These are phyloP conservation scores for Penicillium argentinense DNA, from an alignment of 495 filamentous ascomycete species.

Conservation along the genomic window DNA sequence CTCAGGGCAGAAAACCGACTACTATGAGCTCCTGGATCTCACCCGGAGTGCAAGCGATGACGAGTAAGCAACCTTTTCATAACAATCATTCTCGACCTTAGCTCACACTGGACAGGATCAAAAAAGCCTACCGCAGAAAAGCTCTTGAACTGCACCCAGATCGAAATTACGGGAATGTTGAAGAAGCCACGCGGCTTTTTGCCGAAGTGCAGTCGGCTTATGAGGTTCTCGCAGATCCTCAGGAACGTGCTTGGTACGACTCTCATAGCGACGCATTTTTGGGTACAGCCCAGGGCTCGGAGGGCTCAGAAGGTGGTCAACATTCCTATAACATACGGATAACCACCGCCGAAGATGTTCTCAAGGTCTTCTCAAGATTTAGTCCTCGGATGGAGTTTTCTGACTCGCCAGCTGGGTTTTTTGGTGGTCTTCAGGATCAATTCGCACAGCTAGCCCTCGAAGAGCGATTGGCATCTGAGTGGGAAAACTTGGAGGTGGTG, in stretches of 20 bases:
- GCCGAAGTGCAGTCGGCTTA: conserved; percentile 91
- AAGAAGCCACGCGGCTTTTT: conserved; percentile 79
- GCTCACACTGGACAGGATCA: conserved; percentile 59
- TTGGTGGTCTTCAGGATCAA: conserved; percentile 65
- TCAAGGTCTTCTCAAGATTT: conserved; percentile 71
- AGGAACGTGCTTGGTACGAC: conserved; percentile 98
- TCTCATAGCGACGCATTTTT: conserved; percentile 86
- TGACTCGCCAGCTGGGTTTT: conserved; percentile 79
- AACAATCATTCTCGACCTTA: no score
- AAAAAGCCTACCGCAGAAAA: conserved; percentile 87
- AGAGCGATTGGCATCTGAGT: conserved; percentile 70
- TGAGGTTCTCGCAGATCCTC: conserved; percentile 90
- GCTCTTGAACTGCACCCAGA: conserved; percentile 94
- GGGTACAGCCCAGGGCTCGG: conserved; percentile 46
- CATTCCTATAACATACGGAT: conserved; percentile 65
- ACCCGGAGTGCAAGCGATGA: conserved; percentile 72
- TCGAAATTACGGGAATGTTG: conserved; percentile 84
- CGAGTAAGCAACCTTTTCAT: conserved; percentile 58
- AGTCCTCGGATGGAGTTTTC: conserved; percentile 73
- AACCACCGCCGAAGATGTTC: conserved; percentile 76
- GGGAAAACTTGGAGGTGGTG: conserved; percentile 55
- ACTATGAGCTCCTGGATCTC: conserved; percentile 85
- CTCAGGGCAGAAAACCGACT: conserved; percentile 66
- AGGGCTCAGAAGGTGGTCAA: conserved; percentile 45
- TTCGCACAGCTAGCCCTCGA: conserved; percentile 82